Base-by-base conservation (phyloP, 176 grass and related monocot genomes). In the Phoenix roebelenii region DNA sequence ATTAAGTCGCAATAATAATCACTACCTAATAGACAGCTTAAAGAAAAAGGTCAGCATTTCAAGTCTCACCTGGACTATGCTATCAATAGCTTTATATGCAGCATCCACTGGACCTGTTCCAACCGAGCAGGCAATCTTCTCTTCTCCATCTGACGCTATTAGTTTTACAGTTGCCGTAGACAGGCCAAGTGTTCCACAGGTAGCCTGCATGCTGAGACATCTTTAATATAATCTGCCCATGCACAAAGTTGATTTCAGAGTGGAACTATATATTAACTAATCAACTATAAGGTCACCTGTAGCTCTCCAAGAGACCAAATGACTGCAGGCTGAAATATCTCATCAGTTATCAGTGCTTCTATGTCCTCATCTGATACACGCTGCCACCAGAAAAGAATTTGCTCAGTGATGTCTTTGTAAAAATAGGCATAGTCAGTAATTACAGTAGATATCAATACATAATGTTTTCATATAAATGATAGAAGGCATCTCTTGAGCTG, bases 51-150 rank as follows among this genome's bases (percentile, higher is more conserved):
- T 44, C 10, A 0, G 1, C 5, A 9, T 52, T 17, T 52, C 57
- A 19, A 52, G 50, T 15, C 26, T 55, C 64, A 97, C 87, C 93
- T 97, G 65, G 52, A 88, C 78, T 77, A 97, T 97, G 72, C 85
- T 56, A 51, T 91, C 93, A 76, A 91, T 78, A 62, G 93, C 93
- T 24, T 97, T 97, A 78, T 97, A 97, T 65, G 93, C 84, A 77
- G 93, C 93, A 83, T 97, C 93, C 58, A 97, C 87, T 49, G 93
- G 93, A 58, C 87, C 87, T 20, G 93, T 85, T 44, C 93, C 93
- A 12, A 88, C 51, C 23, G 78, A 82, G 59, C 87, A 91, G 26
- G 75, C 87, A 75, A 88, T 85, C 67, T 80, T 97, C 60, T 91
- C 87, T 60, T 82, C 73, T 64, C 93, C 87, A 65, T 85, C 84